Evolutionary conservation across 805 yeast genomes (phyloP), one percentile per base, ranked within the genome.

Genomic region (Starmerella apis): DNA sequence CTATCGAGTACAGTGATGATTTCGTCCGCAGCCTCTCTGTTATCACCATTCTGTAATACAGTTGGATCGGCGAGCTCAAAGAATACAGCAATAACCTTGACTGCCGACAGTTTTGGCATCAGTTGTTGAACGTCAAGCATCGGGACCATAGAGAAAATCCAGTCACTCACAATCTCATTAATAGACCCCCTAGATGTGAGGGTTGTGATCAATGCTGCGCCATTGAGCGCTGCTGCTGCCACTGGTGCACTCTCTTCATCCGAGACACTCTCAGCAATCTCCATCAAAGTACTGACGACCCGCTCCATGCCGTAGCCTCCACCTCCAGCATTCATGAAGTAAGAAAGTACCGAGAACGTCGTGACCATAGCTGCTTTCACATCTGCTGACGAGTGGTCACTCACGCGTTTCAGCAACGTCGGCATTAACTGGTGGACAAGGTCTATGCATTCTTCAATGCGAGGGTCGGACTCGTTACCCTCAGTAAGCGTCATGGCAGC

Each of bases 51-150:
- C 19, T 25, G 41, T 13, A 61, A 61, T 10, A 64, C 69, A n/a
- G 65, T 68, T 53, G 46, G 14, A 16, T 41, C 78, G 27, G 57
- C 48, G 46, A 58, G 75, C 59, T 81, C 86, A 58, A 75, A 77
- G 55, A 74, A 68, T 33, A 80, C 64, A 1, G 79, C 86, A 43
- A 77, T 65, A 13, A 77, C 66, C 54, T 79, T 70, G 3, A 78
- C 79, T 0, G 77, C 75, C 0, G 83, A 77, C 46, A 74, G 73
- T 22, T 75, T 66, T 9, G 79, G 65, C n/a, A 73, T 77, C 19
- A 68, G 65, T 48, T 73, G 73, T 32, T 73, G 76, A 38, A 66
- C 68, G 6, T 50, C 53, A 14, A 56, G 53, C 49, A 56, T 47
- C 4, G 50, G 56, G 13, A 38, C 52, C 14, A 56, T 35, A 10